These are phyloP conservation scores for Hexamita inflata DNA, from an alignment of 208 protist species.

Conservation along the genomic window DNA sequence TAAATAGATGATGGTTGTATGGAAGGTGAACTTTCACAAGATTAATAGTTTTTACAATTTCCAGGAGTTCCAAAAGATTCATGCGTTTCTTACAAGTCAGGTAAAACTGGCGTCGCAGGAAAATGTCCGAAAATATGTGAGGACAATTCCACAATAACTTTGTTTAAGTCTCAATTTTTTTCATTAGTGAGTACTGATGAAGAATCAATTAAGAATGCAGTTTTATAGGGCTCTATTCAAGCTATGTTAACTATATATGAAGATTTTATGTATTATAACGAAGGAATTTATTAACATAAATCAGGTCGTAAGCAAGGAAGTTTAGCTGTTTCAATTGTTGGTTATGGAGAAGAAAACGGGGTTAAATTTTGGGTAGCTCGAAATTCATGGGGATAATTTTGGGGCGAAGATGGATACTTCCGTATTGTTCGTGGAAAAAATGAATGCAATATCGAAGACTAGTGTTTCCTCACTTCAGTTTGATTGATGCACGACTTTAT, in stretches of 20 bases:
- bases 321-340: constrained; percentile 23
- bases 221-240: not conserved
- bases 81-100: not conserved
- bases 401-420: constrained; percentile 29
- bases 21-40: not conserved
- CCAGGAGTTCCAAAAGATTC: not conserved
- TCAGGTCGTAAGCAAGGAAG: constrained; percentile 39
- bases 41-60: not conserved
- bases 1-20: not conserved
- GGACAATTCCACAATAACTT: not conserved
- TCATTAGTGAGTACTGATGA: not conserved
- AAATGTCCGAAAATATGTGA: constrained; percentile 2
- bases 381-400: constrained; percentile 26
- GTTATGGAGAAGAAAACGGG: constrained; percentile 29
- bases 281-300: constrained; percentile 50
- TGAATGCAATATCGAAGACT: constrained; percentile 21
- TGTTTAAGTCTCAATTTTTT: not conserved
- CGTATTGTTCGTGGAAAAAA: constrained; percentile 23
- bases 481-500: too few relatives aligned
- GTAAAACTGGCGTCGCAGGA: not conserved
- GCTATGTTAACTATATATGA: constrained; percentile 37
- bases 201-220: not conserved
- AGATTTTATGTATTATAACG: constrained; percentile 52
- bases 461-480: too few relatives aligned
- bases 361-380: constrained; percentile 5